Percentiles rank a stretch among this genome's conserved stretches.
Evolutionary conservation across 2,329 filamentous ascomycete species (phyloP).

Genomic region (Trematosphaeria pertusa): DNA sequence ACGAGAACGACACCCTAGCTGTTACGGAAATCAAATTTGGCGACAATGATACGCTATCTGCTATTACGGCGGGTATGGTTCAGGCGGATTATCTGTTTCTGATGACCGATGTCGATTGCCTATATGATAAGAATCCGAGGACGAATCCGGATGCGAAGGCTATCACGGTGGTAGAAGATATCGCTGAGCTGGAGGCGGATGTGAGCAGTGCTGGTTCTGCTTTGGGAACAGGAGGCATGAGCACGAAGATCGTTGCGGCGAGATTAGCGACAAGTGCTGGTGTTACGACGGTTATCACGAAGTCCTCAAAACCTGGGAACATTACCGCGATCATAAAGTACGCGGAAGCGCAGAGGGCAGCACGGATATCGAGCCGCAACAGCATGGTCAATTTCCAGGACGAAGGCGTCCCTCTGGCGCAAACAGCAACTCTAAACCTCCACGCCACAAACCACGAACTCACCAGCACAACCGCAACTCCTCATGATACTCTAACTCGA

Average conservation of each 20-base stretch:
- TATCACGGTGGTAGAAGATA: conserved; percentile 92
- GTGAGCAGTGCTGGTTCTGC: conserved; percentile 89
- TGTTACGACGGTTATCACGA: conserved; percentile 94
- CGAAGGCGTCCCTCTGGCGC: conserved; percentile 28
- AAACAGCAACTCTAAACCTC: conserved; percentile 29
- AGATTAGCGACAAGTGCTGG: conserved; percentile 91
- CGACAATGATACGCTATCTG: conserved; percentile 96
- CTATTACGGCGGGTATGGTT: conserved; percentile 96
- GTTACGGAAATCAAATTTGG: conserved; percentile 99
- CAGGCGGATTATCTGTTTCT: conserved; percentile 96
- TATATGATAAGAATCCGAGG: conserved; percentile 95
- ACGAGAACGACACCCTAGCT: conserved; percentile 96
- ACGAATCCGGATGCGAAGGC: conserved; percentile 83
- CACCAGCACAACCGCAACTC: conserved; percentile 29
- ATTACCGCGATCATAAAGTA: conserved; percentile 86
- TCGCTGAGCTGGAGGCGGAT: conserved; percentile 81
- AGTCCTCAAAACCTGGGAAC: conserved; percentile 91
- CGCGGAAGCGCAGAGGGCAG: conserved; percentile 68
- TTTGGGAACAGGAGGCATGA: conserved; percentile 94
- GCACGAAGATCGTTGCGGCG: conserved; percentile 94
- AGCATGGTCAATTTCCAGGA: conserved; percentile 40
- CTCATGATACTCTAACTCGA: conserved; percentile 39
- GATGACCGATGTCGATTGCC: conserved; percentile 98
- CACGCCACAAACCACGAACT: conserved; percentile 28
- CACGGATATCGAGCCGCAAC: conserved; percentile 34